Evolutionary conservation across 108 stramenopile genomes (phyloP).

Genomic region (Nitzschia sp.): DNA sequence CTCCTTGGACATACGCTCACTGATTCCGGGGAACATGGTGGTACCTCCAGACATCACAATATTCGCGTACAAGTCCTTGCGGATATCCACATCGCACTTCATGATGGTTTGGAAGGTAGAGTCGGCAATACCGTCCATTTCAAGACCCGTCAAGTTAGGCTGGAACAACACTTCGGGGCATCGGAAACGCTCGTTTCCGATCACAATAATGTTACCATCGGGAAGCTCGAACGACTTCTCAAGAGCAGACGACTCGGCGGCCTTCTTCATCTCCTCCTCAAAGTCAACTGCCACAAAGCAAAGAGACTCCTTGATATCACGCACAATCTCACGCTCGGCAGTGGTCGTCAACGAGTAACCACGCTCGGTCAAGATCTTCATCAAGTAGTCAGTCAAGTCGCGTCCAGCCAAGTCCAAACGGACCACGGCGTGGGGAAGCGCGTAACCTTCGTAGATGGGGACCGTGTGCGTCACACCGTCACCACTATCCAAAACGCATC

Average conservation of each 20-base stretch:
- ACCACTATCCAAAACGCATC: conserved; percentile 93
- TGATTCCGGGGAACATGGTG: conserved; percentile 99
- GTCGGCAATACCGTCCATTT: conserved; percentile 97
- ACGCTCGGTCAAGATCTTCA: conserved; percentile 93
- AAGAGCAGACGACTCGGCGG: conserved; percentile 87
- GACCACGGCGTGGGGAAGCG: conserved; percentile 94
- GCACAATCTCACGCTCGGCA: conserved; percentile 93
- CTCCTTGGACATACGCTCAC: conserved; percentile 99
- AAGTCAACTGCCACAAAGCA: conserved; percentile 93
- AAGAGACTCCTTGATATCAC: conserved; percentile 91
- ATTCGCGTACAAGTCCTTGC: conserved; percentile 95
- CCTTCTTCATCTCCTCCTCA: conserved; percentile 95
- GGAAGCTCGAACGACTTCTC: conserved; percentile 94
- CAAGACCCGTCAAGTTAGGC: conserved; percentile 96
- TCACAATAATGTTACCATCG: conserved; percentile 93
- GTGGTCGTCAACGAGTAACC: conserved; percentile 94
- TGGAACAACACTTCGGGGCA: conserved; percentile 95
- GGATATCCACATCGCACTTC: conserved; percentile 99
- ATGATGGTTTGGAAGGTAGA: conserved; percentile 99
- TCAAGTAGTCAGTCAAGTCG: conserved; percentile 94
- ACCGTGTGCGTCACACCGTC: conserved; percentile 96
- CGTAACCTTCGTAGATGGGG: conserved; percentile 96
- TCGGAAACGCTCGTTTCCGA: conserved; percentile 93
- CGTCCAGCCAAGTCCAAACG: conserved; percentile 94
- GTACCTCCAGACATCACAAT: conserved; percentile 95